Conservation (phyloP, 805 yeast genomes). For the Saturnispora sekii region DNA sequence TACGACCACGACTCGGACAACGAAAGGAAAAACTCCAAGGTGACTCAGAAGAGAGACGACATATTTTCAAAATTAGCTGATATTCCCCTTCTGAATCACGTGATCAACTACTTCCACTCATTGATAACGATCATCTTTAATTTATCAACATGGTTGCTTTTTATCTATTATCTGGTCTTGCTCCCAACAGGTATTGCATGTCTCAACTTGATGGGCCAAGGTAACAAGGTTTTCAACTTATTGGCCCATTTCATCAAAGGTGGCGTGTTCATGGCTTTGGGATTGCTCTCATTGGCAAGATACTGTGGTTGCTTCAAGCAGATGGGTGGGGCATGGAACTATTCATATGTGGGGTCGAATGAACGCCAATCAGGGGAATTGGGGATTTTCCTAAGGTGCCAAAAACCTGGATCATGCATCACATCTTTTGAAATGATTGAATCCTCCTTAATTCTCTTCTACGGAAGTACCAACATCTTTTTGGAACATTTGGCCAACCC, state of each 20-base stretch:
- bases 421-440: conserved; percentile 79
- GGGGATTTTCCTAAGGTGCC: conserved; percentile 30
- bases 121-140: conserved; percentile 34
- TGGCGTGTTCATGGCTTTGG: conserved; percentile 71
- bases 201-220: conserved; percentile 62
- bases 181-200: conserved; percentile 51
- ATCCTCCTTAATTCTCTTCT: conserved; percentile 68
- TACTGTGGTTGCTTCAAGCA: conserved; percentile 73
- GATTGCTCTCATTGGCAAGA: conserved; percentile 73
- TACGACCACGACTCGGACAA: conserved; percentile 18
- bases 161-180: conserved; percentile 50
- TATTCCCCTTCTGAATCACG: background rate
- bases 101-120: conserved; percentile 15
- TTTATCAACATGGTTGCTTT: conserved; percentile 53
- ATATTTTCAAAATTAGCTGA: conserved; percentile 27
- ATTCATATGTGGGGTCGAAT: conserved; percentile 18
- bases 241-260: conserved; percentile 96
- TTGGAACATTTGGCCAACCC: conserved; percentile 75
- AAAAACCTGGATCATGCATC: conserved; percentile 34
- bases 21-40: conserved; percentile 5
- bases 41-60: conserved; percentile 23
- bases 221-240: conserved; percentile 58
- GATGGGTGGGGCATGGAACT: conserved; percentile 91
- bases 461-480: conserved; percentile 84
- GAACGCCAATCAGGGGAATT: background rate